Evolutionary conservation across 169 alveolate species (phyloP).

Genomic region (Plasmodium blacklocki): DNA sequence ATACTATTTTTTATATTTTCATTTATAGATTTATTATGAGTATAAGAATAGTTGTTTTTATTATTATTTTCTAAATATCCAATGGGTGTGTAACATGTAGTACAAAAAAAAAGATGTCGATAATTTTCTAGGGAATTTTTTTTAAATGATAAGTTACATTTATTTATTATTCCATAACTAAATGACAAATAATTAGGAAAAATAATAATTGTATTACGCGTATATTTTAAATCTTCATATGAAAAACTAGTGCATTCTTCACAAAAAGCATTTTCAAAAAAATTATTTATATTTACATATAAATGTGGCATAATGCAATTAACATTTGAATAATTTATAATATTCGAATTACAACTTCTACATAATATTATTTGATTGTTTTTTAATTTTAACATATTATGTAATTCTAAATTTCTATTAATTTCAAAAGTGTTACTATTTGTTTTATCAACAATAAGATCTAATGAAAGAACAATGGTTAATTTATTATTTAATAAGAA

Average conservation of each 20-base stretch:
- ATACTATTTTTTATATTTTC: slow-evolving; percentile 16
- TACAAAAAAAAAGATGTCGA: slow-evolving; percentile 48
- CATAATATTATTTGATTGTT: slow-evolving; percentile 16
- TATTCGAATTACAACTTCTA: slow-evolving; percentile 26
- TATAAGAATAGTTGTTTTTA: neutral
- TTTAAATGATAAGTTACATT: slow-evolving; percentile 15
- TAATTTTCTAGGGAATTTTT: neutral
- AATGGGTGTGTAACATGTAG: slow-evolving; percentile 21
- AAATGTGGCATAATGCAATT: slow-evolving; percentile 50
- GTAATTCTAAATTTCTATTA: slow-evolving; percentile 39
- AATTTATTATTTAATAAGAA: slow-evolving; percentile 29
- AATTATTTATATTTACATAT: slow-evolving; percentile 30
- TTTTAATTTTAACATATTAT: slow-evolving; percentile 47
- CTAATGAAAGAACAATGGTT: slow-evolving; percentile 20
- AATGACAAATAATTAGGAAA: slow-evolving; percentile 47
- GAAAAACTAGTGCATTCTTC: slow-evolving; percentile 54
- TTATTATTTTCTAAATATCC: slow-evolving; percentile 57
- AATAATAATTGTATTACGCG: slow-evolving; percentile 22
- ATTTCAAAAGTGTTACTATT: slow-evolving; percentile 18
- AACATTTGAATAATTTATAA: slow-evolving; percentile 27
- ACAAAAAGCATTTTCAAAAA: slow-evolving; percentile 66
- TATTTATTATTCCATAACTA: slow-evolving; percentile 34
- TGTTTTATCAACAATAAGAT: slow-evolving; percentile 29
- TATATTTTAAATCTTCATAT: slow-evolving; percentile 40
- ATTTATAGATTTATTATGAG: slow-evolving; percentile 7